These are phyloP conservation scores for Ottelia alismoides DNA, from an alignment of 106 monocot genomes.

Conservation along the genomic window DNA sequence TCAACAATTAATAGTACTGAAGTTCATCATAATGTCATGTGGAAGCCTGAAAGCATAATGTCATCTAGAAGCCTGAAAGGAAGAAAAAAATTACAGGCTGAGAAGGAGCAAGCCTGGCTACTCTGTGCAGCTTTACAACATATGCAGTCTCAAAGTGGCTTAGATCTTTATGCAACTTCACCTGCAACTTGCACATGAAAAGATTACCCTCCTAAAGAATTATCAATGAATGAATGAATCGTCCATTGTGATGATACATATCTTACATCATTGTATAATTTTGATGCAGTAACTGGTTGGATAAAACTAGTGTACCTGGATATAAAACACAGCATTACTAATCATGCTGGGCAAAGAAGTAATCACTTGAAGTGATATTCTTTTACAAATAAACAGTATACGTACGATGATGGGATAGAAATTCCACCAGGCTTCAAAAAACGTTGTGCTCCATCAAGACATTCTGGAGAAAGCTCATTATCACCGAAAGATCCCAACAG, in stretches of 20 bases:
- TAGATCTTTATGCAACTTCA: slow-evolving; percentile 76
- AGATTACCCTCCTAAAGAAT: no score
- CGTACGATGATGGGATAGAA: no score
- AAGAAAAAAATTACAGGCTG: slow-evolving; percentile 32
- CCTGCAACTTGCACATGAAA: slow-evolving; percentile 45
- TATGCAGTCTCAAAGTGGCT: slow-evolving; percentile 95
- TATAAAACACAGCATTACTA: no score
- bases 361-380: no score
- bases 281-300: slow-evolving; percentile 85
- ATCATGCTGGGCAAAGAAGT: no score
- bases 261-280: slow-evolving; percentile 94
- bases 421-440: no score
- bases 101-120: slow-evolving; percentile 55
- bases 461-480: no score
- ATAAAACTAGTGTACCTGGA: slow-evolving; percentile 88
- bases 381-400: no score
- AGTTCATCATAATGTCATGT: background rate
- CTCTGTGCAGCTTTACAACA: slow-evolving; percentile 89
- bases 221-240: background rate
- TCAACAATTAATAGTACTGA: background rate
- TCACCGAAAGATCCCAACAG: no score
- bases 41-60: background rate
- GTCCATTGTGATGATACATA: no score
- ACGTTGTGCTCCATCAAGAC: no score
- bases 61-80: background rate